Base-by-base conservation (phyloP, 2,329 filamentous ascomycete species). In the Tolypocladium amazonense region DNA sequence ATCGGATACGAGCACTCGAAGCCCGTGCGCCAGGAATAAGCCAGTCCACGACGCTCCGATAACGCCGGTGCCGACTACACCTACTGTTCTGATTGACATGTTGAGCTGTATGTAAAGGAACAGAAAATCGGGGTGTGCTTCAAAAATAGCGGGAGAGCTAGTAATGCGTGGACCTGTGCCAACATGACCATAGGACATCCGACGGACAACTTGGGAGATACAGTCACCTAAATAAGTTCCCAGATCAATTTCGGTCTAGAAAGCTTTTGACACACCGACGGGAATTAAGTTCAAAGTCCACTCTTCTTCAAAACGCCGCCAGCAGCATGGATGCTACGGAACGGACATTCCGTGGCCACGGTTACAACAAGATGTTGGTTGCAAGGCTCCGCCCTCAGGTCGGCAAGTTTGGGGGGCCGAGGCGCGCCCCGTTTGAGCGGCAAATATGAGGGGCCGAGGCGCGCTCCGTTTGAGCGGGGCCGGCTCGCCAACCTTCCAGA, bases 1-100 rank as follows among this genome's bases (percentile, higher is more conserved):
- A 59, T 78, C 75, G n/a, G 72, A 75, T 23, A 73, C 72, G 5
- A 74, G 65, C n/a, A 78, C 76, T 23, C 59, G 59, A 14, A 71
- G 65, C 12, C 70, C 67, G 55, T 69, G 66, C 6, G 70, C 68
- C 8, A 73, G 65, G 57, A 70, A 67, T 4, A 73, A 63, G 12
- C 71, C 72, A 2, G 74, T 72, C 75, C 76, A 79, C 23, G 74
- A 71, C 3, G 71, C 71, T 20, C 56, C 56, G 20, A 72, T 70
- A 27, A 71, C 68, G 38, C 71, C 71, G 7, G 67, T 70, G 37
- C 71, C 70, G 27, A 73, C 64, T 33, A 73, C 69, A 58, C 69
- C 67, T 12, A 70, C 66, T 9, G 20, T 41, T 4, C 18, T 18
- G 20, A 41, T 41, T 20, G 39, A 6, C 39, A 41, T 41, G 6